Evolutionary conservation across 2,329 filamentous ascomycete genomes (phyloP).

Genomic region (Colletotrichum sp.): DNA sequence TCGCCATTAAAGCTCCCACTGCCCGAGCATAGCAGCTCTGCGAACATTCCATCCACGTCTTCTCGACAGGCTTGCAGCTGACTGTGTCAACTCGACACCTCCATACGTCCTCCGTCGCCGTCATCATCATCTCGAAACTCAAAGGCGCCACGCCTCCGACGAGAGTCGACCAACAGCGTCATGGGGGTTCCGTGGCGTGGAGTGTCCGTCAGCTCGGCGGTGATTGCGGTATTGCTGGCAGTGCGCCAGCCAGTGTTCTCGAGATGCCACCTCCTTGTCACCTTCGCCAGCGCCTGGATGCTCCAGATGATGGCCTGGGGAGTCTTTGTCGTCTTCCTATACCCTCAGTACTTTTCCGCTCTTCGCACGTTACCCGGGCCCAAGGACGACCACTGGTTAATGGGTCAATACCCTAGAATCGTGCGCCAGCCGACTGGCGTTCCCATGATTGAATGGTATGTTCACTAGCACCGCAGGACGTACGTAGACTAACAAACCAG

Average conservation of each 20-base stretch:
- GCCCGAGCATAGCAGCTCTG: not conserved
- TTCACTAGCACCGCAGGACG: not conserved
- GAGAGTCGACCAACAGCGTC: not conserved
- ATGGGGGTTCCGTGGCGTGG: slow-evolving; percentile 16
- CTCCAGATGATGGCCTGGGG: slow-evolving; percentile 38
- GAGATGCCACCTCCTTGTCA: slow-evolving; percentile 31
- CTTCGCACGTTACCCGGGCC: slow-evolving; percentile 53
- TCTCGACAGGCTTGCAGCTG: not conserved
- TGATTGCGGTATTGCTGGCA: slow-evolving; percentile 4
- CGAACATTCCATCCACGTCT: not conserved
- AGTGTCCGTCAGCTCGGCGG: slow-evolving; percentile 8
- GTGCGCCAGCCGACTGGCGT: slow-evolving; percentile 41
- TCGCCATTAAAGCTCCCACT: not conserved
- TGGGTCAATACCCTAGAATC: slow-evolving; percentile 53
- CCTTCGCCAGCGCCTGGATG: slow-evolving; percentile 41
- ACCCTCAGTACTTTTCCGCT: slow-evolving; percentile 55
- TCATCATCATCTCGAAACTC: not conserved
- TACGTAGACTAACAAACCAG: slow-evolving; percentile 38
- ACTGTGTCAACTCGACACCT: not conserved
- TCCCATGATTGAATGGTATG: slow-evolving; percentile 55
- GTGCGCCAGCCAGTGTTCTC: slow-evolving; percentile 29
- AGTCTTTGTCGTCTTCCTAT: slow-evolving; percentile 51
- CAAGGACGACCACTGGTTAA: slow-evolving; percentile 45
- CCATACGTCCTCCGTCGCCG: not conserved
- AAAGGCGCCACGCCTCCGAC: not conserved